Evolutionary conservation across 768 basidiomycete species (phyloP), one percentile per base, ranked within the genome.

Genomic region (Boletus vinaceobasis): DNA sequence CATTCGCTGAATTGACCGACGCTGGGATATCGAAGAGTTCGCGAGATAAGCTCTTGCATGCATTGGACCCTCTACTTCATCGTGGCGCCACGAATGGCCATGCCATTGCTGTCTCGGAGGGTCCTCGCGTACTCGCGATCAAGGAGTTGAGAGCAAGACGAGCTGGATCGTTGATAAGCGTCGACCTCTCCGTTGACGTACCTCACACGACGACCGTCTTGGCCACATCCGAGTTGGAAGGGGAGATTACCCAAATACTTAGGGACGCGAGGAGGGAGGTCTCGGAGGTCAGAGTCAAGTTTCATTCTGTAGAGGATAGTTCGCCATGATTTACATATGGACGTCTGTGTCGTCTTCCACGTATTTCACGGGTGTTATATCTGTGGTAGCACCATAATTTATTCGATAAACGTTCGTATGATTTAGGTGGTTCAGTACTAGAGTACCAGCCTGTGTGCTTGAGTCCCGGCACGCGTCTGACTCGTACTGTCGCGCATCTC

Each of bases 1-100:
- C 92, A 2, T 82, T 90, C 74, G 77, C 81, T 17, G 93, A 97
- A 65, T 75, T 97, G 54, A 88, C 89, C 1, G 93, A 97, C 63
- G 89, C 87, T 17, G 85, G 92, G 15, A 82, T 93, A 29, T 83
- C 90, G 1, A 67, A 69, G 8, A 67, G 70, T 48, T 86, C 84
- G 43, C 78, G 75, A 40, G 69, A 71, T 27, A 75, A 77, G 15
- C 77, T 93, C n/a, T 65, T 78, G 55, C 76, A 71, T 50, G 75
- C 82, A 2, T 73, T 93, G 32, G 73, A 79, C 8, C 86, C 84
- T 45, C 73, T 89, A 21, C 62, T 83, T 19, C 65, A 79, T 10
- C 48, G 62, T 1, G 60, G 71, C 5, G 57, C 52, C 21, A 27
- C 62, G n/a, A 48, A 63, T 15, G 62, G 72, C 9, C 59, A 57